phyloP scores from a whole-genome alignment of 495 filamentous ascomycete genomes.

The Neohortaea acidophila region DNA sequence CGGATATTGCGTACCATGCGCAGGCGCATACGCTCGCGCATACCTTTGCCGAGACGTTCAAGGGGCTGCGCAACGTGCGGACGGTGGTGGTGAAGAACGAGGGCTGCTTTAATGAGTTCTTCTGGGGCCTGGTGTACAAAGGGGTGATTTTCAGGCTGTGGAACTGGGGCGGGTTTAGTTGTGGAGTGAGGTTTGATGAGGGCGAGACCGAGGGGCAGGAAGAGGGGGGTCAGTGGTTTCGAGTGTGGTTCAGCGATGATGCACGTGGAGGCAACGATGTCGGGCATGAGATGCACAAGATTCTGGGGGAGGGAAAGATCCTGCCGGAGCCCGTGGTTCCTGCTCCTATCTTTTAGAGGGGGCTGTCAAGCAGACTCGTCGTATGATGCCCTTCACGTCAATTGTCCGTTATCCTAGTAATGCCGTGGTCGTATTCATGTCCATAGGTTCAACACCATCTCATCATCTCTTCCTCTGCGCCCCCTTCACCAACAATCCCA shows the following conservation, averaged over 20 bases:
- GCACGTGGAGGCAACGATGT: too few species aligned
- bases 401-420: too few species aligned
- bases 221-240: conserved; percentile 7
- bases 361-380: too few species aligned
- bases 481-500: conserved; percentile 69
- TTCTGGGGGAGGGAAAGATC: too few species aligned
- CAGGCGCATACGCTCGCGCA: conserved; percentile 19
- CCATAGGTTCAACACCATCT: too few species aligned
- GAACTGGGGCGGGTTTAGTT: conserved; percentile 14
- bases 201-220: background rate
- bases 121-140: conserved; percentile 15
- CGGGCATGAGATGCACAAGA: too few species aligned
- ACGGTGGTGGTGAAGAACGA: conserved; percentile 13
- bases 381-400: too few species aligned
- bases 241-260: conserved; percentile 9
- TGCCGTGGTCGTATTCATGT: too few species aligned
- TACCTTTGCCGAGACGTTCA: conserved; percentile 17
- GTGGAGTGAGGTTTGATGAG: conserved; percentile 12
- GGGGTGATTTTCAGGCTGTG: conserved; percentile 13
- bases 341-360: too few species aligned
- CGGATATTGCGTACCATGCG: conserved; percentile 16
- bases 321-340: too few species aligned
- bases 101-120: conserved; percentile 13
- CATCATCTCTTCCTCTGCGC: conserved; percentile 34
- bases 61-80: conserved; percentile 11